Evolutionary conservation across 768 basidiomycete species (phyloP).

Genomic region (Arthromyces matolae): DNA sequence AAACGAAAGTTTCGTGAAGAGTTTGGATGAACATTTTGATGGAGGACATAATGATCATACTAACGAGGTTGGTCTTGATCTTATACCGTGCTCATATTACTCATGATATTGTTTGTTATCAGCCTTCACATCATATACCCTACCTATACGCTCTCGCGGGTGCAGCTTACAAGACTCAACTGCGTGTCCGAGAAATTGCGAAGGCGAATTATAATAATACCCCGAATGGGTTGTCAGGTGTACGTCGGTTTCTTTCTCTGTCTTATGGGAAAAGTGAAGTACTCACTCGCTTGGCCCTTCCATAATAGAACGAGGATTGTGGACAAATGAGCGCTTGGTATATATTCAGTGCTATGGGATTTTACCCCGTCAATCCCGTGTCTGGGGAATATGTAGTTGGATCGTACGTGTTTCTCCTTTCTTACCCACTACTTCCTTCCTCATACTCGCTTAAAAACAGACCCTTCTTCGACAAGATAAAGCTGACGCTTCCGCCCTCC

Average conservation of each 20-base stretch:
- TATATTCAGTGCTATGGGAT: conserved; percentile 76
- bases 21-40: conserved; percentile 56
- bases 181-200: conserved; percentile 67
- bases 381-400: conserved; percentile 75
- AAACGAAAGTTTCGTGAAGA: conserved; percentile 57
- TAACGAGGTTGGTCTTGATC: conserved; percentile 54
- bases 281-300: too few relatives aligned
- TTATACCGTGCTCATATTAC: not conserved
- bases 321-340: conserved; percentile 93
- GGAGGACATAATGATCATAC: conserved; percentile 77
- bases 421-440: not conserved
- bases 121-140: conserved; percentile 86
- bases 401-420: conserved; percentile 41
- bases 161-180: conserved; percentile 67
- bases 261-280: too few relatives aligned
- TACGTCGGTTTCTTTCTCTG: conserved; percentile 30
- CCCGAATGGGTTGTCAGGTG: conserved; percentile 68
- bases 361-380: conserved; percentile 83
- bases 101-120: not conserved
- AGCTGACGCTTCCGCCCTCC: conserved; percentile 48
- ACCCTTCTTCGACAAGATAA: conserved; percentile 50
- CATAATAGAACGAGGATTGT: conserved; percentile 85
- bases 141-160: conserved; percentile 76
- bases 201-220: conserved; percentile 61
- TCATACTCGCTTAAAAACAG: conserved; percentile 18